Base-by-base conservation (phyloP, 2,329 filamentous ascomycete species). In the Penicillium sp. region DNA sequence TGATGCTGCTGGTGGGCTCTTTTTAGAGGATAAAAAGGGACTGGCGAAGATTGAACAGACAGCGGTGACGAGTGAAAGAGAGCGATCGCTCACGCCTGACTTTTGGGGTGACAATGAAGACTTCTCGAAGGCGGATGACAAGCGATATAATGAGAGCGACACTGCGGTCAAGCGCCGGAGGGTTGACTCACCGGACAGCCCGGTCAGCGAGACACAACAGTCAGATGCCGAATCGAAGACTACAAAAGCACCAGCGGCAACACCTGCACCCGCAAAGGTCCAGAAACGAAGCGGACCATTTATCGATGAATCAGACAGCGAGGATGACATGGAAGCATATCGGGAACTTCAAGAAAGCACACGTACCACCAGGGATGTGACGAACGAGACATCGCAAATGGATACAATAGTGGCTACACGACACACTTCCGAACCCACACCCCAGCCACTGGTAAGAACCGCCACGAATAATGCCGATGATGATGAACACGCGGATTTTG, bases 401-500 rank as follows among this genome's bases (percentile, higher is more conserved):
- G 51, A 63, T 31, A 41, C 58, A 32, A 55, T 59, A 25, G 31
- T 50, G 46, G 46, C 40, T 35, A 40, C 38, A 56, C 55, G 62
- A 56, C 55, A 49, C 57, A 53, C 56, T 57, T 54, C 63, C 56
- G 58, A 63, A 54, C 52, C 58, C 54, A 54, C 55, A 53, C 58
- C 62, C 59, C 79, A 71, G 73, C 73, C 63, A 57, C 66, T 72
- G 75, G 83, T 76, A 73, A 80, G 69, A 78, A 79, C 72, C 77
- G 78, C 63, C 68, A 79, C 71, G 65, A 80, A 67, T 66, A 68
- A 75, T 57, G 63, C 71, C 55, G 78, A 66, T 59, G 60, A 72
- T 56, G 73, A 81, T 62, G 80, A 82, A 48, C 80, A 77, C 73
- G 74, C 72, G 57, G 78, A 78, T 63, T 82, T 83, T 66, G 82